Evolutionary conservation across 176 grass and related monocot species (phyloP).

Genomic region (Musa beccarii): DNA sequence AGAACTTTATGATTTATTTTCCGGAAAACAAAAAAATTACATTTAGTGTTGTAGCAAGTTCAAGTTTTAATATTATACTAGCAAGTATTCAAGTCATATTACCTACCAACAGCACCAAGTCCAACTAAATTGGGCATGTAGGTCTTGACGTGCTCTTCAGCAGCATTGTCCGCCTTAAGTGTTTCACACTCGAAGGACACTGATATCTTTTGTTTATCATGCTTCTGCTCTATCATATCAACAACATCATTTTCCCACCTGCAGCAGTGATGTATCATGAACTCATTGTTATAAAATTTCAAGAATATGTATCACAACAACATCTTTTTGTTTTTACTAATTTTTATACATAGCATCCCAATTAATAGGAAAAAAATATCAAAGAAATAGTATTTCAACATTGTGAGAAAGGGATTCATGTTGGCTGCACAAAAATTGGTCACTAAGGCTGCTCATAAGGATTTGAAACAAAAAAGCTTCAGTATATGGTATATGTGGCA

Average conservation of each 20-base stretch:
- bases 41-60: neutral
- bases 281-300: neutral
- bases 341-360: no score
- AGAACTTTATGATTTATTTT: neutral
- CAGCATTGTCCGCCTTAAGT: conserved; percentile 72
- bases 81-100: neutral
- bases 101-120: conserved; percentile 73
- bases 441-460: neutral
- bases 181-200: conserved; percentile 77
- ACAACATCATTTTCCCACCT: conserved; percentile 84
- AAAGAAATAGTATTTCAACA: no score
- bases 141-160: conserved; percentile 63
- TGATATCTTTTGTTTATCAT: conserved; percentile 41
- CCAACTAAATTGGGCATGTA: conserved; percentile 80
- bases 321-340: no score
- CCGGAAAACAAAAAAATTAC: neutral
- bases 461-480: neutral
- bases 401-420: no score
- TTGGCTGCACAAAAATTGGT: neutral
- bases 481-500: neutral
- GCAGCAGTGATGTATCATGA: conserved; percentile 1
- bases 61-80: neutral
- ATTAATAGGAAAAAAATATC: no score
- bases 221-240: conserved; percentile 63
- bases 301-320: no score